Evolutionary conservation across 2,329 filamentous ascomycete genomes (phyloP).

Genomic region (Aspergillus vadensis): DNA sequence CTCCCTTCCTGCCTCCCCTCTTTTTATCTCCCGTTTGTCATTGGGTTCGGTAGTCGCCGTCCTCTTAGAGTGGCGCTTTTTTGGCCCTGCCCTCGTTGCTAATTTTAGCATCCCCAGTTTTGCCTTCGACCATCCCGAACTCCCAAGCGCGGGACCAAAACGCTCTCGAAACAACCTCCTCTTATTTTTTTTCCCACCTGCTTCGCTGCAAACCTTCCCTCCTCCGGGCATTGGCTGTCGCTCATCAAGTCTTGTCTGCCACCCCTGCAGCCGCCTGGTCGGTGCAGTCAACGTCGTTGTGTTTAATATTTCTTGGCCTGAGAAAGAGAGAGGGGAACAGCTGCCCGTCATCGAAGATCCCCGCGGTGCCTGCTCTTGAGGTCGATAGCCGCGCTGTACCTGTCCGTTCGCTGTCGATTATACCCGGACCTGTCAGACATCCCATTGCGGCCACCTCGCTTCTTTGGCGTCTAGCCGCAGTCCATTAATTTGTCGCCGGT

Average conservation of each 20-base stretch:
- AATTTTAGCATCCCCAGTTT: constrained; percentile 38
- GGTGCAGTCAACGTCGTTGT: constrained; percentile 13
- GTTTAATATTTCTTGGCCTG: constrained; percentile 6
- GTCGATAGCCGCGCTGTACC: constrained; percentile 17
- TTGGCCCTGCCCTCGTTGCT: constrained; percentile 27
- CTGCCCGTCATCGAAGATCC: constrained; percentile 5
- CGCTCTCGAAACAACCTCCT: constrained; percentile 18
- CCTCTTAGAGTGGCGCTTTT: constrained; percentile 31
- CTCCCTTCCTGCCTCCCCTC: constrained; percentile 3
- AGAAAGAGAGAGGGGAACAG: neutral
- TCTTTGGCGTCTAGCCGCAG: constrained; percentile 15
- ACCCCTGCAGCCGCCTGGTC: constrained; percentile 16
- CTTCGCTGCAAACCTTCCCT: constrained; percentile 12
- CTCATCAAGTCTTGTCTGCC: constrained; percentile 6
- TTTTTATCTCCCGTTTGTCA: constrained; percentile 4
- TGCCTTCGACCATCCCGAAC: constrained; percentile 20
- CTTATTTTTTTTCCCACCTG: neutral
- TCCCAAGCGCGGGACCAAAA: constrained; percentile 22
- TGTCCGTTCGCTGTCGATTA: constrained; percentile 9
- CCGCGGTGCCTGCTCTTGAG: constrained; percentile 7
- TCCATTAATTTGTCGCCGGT: constrained; percentile 8
- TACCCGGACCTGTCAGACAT: constrained; percentile 7
- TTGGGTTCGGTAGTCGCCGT: constrained; percentile 20
- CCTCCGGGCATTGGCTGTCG: constrained; percentile 20
- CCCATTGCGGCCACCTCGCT: constrained; percentile 14